Evolutionary conservation across 2,329 filamentous ascomycete species (phyloP).

Genomic region (Fusarium sterilihyphosum): DNA sequence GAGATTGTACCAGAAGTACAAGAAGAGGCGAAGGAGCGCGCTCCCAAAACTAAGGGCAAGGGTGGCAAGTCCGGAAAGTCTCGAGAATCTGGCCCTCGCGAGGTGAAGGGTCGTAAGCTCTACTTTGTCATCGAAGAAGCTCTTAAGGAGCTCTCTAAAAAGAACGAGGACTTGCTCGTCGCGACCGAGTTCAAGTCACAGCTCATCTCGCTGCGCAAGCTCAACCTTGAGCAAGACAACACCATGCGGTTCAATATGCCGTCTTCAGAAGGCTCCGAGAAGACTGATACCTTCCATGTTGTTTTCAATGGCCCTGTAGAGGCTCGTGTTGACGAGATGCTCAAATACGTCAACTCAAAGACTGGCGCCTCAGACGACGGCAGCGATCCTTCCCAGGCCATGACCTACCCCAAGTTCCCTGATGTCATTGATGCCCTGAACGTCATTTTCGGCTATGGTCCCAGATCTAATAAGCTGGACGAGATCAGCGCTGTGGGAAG

Average conservation of each 20-base stretch:
- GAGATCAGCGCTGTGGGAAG: constrained; percentile 55
- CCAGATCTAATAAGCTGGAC: constrained; percentile 50
- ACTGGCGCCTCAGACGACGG: constrained; percentile 43
- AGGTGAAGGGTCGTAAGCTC: constrained; percentile 57
- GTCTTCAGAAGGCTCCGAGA: constrained; percentile 44
- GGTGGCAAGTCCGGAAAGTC: constrained; percentile 14
- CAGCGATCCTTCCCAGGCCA: constrained; percentile 18
- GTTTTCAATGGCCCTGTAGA: constrained; percentile 53
- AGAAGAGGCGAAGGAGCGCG: constrained; percentile 1
- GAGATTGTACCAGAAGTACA: constrained; percentile 32
- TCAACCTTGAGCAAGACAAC: constrained; percentile 48
- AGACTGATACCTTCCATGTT: constrained; percentile 52
- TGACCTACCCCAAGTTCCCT: constrained; percentile 59
- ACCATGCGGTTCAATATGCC: constrained; percentile 50
- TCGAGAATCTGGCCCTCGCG: constrained; percentile 28
- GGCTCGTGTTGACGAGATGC: constrained; percentile 53
- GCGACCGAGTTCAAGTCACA: constrained; percentile 64
- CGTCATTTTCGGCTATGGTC: constrained; percentile 59
- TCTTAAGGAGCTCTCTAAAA: constrained; percentile 48
- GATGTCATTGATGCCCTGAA: constrained; percentile 62
- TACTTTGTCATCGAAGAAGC: constrained; percentile 53
- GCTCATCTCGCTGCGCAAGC: constrained; percentile 52
- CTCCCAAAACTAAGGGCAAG: constrained; percentile 20
- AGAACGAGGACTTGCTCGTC: constrained; percentile 44
- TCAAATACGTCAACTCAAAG: constrained; percentile 58